A percentile compares a stretch with the other conserved stretches of the same genome.
phyloP scores from a whole-genome alignment of 768 basidiomycete species.

The Amanita jacksonii region DNA sequence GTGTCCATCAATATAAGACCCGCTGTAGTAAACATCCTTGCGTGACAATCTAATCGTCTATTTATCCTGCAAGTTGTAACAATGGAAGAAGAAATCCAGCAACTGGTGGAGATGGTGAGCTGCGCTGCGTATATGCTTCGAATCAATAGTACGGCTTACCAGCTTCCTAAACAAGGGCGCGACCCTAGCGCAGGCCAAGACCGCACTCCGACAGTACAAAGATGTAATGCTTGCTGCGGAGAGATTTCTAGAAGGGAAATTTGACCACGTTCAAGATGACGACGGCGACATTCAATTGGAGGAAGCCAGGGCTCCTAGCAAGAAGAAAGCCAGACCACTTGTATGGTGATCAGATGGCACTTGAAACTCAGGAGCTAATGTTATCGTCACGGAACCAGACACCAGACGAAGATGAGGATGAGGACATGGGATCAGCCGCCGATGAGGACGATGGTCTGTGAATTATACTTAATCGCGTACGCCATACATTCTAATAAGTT shows the following conservation, averaged over 20 bases:
- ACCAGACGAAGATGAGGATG: conserved; percentile 45
- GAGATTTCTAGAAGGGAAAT: conserved; percentile 75
- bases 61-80: too few species aligned
- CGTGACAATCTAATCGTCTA: not conserved
- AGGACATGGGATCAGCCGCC: conserved; percentile 32
- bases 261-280: conserved; percentile 59
- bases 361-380: not conserved
- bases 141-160: too few species aligned
- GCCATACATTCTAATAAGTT: not conserved
- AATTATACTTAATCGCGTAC: not conserved
- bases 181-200: conserved; percentile 68
- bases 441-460: conserved; percentile 47
- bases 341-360: conserved; percentile 14
- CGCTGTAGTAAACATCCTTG: not conserved
- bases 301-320: conserved; percentile 6
- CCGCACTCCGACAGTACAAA: conserved; percentile 69
- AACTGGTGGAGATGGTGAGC: conserved; percentile 45
- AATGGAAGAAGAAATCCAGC: conserved; percentile 44
- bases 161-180: conserved; percentile 68
- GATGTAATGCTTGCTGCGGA: conserved; percentile 94
- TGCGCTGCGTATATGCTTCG: not conserved
- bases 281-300: conserved; percentile 40
- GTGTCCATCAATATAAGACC: not conserved
- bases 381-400: conserved; percentile 30
- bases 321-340: conserved; percentile 16